phyloP scores from a whole-genome alignment of 345 rosid genomes.

The Arabidopsis arenosa region DNA sequence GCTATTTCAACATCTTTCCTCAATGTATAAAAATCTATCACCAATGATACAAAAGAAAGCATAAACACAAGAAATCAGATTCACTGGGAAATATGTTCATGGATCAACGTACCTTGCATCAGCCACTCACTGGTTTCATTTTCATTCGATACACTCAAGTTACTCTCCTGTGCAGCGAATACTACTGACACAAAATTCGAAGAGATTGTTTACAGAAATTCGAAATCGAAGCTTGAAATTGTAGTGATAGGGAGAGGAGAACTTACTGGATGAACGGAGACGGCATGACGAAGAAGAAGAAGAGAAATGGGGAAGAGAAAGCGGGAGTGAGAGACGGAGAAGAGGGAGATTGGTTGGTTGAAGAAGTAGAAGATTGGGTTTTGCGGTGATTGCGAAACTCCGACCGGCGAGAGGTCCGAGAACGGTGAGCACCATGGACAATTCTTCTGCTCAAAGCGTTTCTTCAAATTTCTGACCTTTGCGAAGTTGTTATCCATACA shows the following conservation, averaged over 20 bases:
- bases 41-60: slow-evolving; percentile 11
- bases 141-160: slow-evolving; percentile 49
- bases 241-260: slow-evolving; percentile 15
- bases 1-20: slow-evolving; percentile 81
- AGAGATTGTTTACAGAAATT: background rate
- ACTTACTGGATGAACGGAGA: slow-evolving; percentile 47
- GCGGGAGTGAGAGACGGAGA: slow-evolving; percentile 27
- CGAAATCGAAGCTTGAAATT: background rate
- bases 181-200: slow-evolving; percentile 43
- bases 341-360: slow-evolving; percentile 19
- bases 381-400: slow-evolving; percentile 12
- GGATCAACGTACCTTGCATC: slow-evolving; percentile 66
- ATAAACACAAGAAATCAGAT: background rate
- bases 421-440: slow-evolving; percentile 44
- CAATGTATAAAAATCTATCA: slow-evolving; percentile 77
- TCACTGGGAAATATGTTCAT: background rate
- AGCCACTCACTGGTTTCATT: slow-evolving; percentile 70
- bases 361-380: background rate
- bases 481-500: slow-evolving; percentile 32
- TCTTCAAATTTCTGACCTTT: background rate
- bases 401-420: slow-evolving; percentile 33
- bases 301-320: slow-evolving; percentile 20
- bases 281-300: slow-evolving; percentile 36
- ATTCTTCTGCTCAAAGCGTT: slow-evolving; percentile 14
- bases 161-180: slow-evolving; percentile 60